Evolutionary conservation across 768 basidiomycete species (phyloP).

Genomic region (Leccinum broughii): DNA sequence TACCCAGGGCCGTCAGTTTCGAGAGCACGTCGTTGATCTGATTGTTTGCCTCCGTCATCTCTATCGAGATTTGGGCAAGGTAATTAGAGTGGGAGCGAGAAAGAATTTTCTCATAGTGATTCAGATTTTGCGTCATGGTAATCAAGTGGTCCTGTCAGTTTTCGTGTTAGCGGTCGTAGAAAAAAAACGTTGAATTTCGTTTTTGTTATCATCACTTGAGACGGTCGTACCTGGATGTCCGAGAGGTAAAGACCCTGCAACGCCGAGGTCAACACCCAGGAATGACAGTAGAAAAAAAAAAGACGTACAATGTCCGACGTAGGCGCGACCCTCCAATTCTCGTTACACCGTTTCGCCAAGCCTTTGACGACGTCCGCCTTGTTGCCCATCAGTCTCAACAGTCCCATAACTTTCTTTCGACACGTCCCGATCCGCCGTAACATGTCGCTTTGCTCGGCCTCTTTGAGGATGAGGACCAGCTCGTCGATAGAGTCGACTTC

Average conservation of each 20-base stretch:
- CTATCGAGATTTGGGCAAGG: conserved; percentile 98
- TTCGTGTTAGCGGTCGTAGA: conserved; percentile 1
- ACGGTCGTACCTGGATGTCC: conserved; percentile 74
- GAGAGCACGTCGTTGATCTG: conserved; percentile 99
- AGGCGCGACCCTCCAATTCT: conserved; percentile 98
- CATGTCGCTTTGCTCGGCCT: conserved; percentile 86
- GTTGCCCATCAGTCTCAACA: conserved; percentile 95
- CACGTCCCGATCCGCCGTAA: conserved; percentile 95
- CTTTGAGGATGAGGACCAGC: conserved; percentile 90
- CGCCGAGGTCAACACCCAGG: conserved; percentile 1
- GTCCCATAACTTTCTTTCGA: conserved; percentile 98
- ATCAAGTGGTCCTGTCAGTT: conserved; percentile 82
- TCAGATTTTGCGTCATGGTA: conserved; percentile 99
- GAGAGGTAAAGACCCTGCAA: conserved; percentile 88
- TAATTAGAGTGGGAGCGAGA: conserved; percentile 99
- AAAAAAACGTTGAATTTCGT: neutral
- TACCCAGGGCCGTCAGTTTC: conserved; percentile 96
- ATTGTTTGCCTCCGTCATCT: conserved; percentile 99
- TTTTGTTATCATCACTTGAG: no score
- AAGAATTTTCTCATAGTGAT: conserved; percentile 99
- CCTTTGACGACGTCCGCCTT: conserved; percentile 99
- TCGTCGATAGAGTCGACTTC: conserved; percentile 99
- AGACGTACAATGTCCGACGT: conserved; percentile 88
- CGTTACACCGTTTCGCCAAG: conserved; percentile 95
- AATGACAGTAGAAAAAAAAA: neutral